Evolutionary conservation across 176 grass and related monocot species (phyloP), one percentile per base, ranked within the genome.

Genomic region (Triticum urartu): DNA sequence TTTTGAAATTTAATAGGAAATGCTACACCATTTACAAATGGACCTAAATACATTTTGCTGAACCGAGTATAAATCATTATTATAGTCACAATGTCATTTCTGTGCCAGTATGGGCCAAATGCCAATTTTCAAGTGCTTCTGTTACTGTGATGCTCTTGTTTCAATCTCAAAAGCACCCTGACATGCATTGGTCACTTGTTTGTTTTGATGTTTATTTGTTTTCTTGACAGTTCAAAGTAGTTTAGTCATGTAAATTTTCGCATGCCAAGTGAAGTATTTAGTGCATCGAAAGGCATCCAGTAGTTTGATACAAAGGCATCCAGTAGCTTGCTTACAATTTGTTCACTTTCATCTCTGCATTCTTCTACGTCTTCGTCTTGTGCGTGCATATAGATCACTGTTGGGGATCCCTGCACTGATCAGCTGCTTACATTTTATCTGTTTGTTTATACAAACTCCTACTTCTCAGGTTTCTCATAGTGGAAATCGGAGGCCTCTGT

Each of bases 181-280:
- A 28, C 10, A 63, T 81, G 70, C 38, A 28, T 39, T 65, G 5
- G 11, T 11, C 60, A 12, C 26, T 26, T 50, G 17, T 58, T 13
- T 83, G 8, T 59, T 86, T 64, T 73, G 9, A 54, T 45, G 61
- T 33, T 71, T 61, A 11, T 65, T 40, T 5, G 70, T 68, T 20
- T 15, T 47, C 80, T 47, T n/a, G 13, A 36, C 34, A 36, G 18
- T 33, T 72, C 13, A 75, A 67, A 61, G 45, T 87, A 61, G 34
- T 80, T 84, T 79, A 30, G 39, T 63, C 33, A 26, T 65, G 6
- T 14, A 79, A 81, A n/a, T 73, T 73, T 15, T 73, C 38, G 38
- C 24, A 12, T 45, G 38, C 47, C n/a, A 73, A 47, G 34, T 39
- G 7, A 70, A 70, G 11, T 47, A 47, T 15, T 73, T 45, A 48